Evolutionary conservation across 1,284 basidiomycete genomes (phyloP).

Genomic region (Ceratobasidium sp.): DNA sequence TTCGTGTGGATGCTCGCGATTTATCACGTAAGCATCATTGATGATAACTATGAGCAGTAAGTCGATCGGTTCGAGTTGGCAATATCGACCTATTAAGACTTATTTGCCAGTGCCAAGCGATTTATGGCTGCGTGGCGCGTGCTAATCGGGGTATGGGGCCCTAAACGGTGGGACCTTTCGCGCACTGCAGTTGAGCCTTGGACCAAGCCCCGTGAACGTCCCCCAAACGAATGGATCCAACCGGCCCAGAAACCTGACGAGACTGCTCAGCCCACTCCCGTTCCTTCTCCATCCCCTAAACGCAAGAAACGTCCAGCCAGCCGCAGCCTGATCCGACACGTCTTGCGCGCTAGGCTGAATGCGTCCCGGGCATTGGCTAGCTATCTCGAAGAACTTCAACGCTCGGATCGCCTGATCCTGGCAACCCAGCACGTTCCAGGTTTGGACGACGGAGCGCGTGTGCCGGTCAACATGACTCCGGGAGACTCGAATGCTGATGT

Average conservation of each 20-base stretch:
- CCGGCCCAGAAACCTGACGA: conserved; percentile 56
- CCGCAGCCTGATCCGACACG: conserved; percentile 85
- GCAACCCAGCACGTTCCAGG: conserved; percentile 73
- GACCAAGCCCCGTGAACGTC: conserved; percentile 72
- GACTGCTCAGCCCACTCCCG: conserved; percentile 53
- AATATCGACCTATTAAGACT: conserved; percentile 44
- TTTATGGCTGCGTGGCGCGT: conserved; percentile 90
- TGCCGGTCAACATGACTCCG: not conserved
- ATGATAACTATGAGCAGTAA: conserved; percentile 84
- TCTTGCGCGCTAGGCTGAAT: conserved; percentile 82
- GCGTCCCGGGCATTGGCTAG: conserved; percentile 79
- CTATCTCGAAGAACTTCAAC: conserved; percentile 78
- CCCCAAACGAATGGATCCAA: conserved; percentile 78
- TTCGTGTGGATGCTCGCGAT: conserved; percentile 79
- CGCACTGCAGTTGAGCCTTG: conserved; percentile 79
- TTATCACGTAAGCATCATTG: conserved; percentile 83
- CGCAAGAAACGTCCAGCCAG: conserved; percentile 70
- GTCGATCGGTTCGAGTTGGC: conserved; percentile 54
- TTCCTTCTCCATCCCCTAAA: conserved; percentile 56
- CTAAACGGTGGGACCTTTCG: conserved; percentile 83
- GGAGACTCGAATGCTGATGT: not conserved
- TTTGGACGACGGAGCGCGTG: conserved; percentile 12
- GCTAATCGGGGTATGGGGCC: conserved; percentile 90
- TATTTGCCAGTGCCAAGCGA: conserved; percentile 73
- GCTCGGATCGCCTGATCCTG: conserved; percentile 63